Base-by-base conservation (phyloP, 495 filamentous ascomycete species). In the Sporormia fimetaria region DNA sequence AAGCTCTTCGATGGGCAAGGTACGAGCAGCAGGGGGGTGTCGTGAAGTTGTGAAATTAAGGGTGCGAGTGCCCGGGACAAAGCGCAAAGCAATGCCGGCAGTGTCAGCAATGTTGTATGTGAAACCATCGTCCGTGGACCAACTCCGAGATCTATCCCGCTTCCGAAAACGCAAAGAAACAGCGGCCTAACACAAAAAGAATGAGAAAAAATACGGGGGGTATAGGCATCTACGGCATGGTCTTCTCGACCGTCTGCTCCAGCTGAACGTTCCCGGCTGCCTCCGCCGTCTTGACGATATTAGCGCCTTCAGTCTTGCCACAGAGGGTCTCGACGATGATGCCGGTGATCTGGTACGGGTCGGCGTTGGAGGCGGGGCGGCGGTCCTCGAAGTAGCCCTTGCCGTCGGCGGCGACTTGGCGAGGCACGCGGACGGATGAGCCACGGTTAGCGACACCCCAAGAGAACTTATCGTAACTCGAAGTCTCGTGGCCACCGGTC, bases 301-400 rank as follows among this genome's bases (percentile, higher is more conserved):
- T 52, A 24, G 49, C 46, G 37, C 63, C 63, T 40, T 65, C 60
- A 25, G 59, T 51, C 52, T 54, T 59, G 32, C 63, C 63, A 40
- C 49, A 63, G 33, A 65, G 39, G n/a, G 80, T 83, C 71, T 87
- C 80, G 63, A 87, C 82, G 57, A 92, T 81, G 60, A 94, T 90
- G 58, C 83, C 83, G 44, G 85, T 92, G 59, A 94, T 87, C 68
- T 87, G 87, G 69, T 98, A 98, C 18, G 90, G 90, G 66, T 92
- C 86, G 49, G 78, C 90, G 61, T 98, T 98, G 58, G 80, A 87
- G 30, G 90, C 90, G 31, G 90, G 90, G 54, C 90, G 74, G 59
- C 90, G 78, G 55, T 98, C 90, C 71, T 98, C 90, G 51, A 98
- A 95, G 75, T 98, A 98, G 52, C 90, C 90, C 68, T 83, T 92